Evolutionary conservation across 257 asterid genomes (phyloP), one percentile per base, ranked within the genome.

Genomic region (Nicotiana tabacum): DNA sequence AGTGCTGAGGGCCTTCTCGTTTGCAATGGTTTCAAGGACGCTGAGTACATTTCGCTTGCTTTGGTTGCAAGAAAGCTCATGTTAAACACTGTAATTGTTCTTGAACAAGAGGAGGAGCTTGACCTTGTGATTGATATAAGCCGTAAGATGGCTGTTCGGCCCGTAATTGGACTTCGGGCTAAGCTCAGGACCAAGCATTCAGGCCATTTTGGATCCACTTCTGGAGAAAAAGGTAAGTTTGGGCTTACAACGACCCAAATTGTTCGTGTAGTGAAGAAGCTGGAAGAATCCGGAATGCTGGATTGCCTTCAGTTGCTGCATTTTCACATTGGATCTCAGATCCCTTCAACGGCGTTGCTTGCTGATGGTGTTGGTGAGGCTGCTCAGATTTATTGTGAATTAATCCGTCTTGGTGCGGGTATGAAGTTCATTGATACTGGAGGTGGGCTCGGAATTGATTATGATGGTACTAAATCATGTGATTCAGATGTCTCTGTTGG

Each of bases 311-410:
- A 96, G 87, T 85, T 96, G 79, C 92, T 96, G 86, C 99, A 96
- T 90, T 96, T 96, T 85, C 99, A 96, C 82, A 96, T 96, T 18
- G 99, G 99, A 65, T 96, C 99, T 64, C 99, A 96, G 90, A 96
- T 96, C 89, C 99, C 99, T 12, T 80, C 95, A 0, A 94, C 98
- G 1, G 83, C 87, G 21, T 74, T 96, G 55, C 90, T 96, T 0
- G 87, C 96, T 0, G 99, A 94, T 58, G 98, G 98, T 1, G 98
- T 94, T 3, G 87, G 95, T 62, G 99, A 96, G 85, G 98, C 99
- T n/a, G 90, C 98, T 1, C 99, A 96, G 91, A 89, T 96, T 83
- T 96, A 93, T 27, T 85, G 91, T 55, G 99, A 96, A 81, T 81
- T 96, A 10, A 92, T 90, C 83, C 97, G 99, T 46, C 90, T 94